These are phyloP conservation scores for Prosopis cineraria DNA, from an alignment of 306 rosid species.

Conservation along the genomic window DNA sequence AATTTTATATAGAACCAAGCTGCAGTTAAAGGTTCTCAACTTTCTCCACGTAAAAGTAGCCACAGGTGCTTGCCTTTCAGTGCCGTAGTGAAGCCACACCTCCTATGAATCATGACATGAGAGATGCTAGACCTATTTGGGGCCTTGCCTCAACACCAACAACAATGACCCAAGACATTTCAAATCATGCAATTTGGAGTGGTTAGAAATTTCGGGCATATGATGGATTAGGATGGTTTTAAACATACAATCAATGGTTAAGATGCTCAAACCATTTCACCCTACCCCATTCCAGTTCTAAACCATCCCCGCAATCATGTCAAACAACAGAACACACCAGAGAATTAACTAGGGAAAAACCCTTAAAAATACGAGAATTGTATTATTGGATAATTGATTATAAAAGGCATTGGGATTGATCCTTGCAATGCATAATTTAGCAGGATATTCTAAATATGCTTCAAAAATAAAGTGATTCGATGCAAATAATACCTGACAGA, in stretches of 20 bases:
- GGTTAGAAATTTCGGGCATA: background rate
- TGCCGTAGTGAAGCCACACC: background rate
- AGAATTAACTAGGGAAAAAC: background rate
- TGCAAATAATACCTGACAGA: conserved; percentile 60
- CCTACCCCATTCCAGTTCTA: background rate
- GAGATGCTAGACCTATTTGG: background rate
- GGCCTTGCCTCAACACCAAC: background rate
- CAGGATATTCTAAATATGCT: conserved; percentile 12
- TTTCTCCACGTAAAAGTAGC: background rate
- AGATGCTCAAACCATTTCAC: background rate
- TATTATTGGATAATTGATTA: background rate
- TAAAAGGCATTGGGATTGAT: conserved; percentile 3
- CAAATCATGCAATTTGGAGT: background rate
- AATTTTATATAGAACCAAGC: background rate
- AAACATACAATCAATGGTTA: background rate
- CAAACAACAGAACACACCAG: background rate
- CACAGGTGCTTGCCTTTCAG: background rate
- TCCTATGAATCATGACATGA: background rate
- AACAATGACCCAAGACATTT: background rate
- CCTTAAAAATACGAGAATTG: background rate
- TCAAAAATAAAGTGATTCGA: background rate
- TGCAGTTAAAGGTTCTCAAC: background rate
- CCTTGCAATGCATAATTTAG: conserved; percentile 1
- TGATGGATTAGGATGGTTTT: background rate
- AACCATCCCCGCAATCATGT: background rate